These are phyloP conservation scores for Paragyromitra xinjiangensis DNA, from an alignment of 495 filamentous ascomycete species.

Conservation along the genomic window DNA sequence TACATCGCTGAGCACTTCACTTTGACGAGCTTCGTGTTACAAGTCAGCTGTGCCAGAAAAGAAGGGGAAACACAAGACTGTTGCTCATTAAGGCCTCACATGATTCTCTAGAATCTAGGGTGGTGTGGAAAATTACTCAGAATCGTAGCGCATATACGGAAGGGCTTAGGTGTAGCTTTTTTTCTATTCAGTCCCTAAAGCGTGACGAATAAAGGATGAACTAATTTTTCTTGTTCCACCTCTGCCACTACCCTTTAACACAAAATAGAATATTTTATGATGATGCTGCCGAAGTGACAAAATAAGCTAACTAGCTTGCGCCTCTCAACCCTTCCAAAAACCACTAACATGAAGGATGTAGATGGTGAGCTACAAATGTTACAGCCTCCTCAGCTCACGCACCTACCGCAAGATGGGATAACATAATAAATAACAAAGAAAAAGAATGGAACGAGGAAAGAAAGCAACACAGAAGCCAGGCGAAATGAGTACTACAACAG, in stretches of 20 bases:
- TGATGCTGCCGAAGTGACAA: not conserved
- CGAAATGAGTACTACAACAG: conserved; percentile 31
- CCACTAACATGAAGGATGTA: not conserved
- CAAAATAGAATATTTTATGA: not conserved
- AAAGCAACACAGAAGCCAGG: conserved; percentile 13
- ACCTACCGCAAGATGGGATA: conserved; percentile 2
- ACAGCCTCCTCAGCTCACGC: conserved; percentile 2
- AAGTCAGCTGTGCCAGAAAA: not conserved
- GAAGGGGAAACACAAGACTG: not conserved
- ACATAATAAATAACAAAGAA: conserved; percentile 25
- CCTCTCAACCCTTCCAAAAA: conserved; percentile 1
- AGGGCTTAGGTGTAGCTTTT: not conserved
- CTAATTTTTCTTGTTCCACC: conserved; percentile 4
- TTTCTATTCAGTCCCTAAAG: not conserved
- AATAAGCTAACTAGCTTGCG: conserved; percentile 24
- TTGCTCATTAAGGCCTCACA: too few species aligned
- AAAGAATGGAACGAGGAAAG: conserved; percentile 7
- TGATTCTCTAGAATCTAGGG: too few species aligned
- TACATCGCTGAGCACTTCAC: too few species aligned
- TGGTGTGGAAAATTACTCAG: too few species aligned
- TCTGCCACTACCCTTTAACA: not conserved
- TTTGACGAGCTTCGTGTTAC: too few species aligned
- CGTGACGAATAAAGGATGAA: not conserved
- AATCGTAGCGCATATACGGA: too few species aligned
- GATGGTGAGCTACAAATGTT: conserved; percentile 12